Evolutionary conservation across 495 filamentous ascomycete genomes (phyloP), one percentile per base, ranked within the genome.

Genomic region (Daldinia caldariorum): DNA sequence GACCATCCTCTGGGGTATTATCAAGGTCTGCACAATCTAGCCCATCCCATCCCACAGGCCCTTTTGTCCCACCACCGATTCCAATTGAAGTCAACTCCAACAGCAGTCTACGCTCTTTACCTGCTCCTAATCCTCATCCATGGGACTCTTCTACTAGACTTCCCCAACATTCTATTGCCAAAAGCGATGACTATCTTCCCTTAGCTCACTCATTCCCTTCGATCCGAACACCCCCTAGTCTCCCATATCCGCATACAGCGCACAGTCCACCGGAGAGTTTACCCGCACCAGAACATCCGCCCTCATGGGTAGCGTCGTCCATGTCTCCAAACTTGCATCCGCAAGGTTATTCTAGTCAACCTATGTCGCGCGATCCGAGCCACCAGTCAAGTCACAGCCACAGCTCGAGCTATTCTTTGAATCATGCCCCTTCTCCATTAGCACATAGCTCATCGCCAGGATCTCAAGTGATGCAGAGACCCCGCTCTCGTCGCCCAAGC

Each of bases 321-420:
- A 47, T 66, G 56, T 31, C 71, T 35, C 65, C 63, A 7, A 66
- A 74, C 39, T 55, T 76, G 59, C 70, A 71, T 1, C 76, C 77
- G 0, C 67, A 79, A 14, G 86, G 85, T 16, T 87, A 88, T 68
- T 78, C 77, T 34, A 85, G 84, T n/a, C 85, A 88, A 63, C 86
- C 87, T 4, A 86, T 88, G 83, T 84, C 85, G 0, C 81, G 84
- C 34, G 64, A 84, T 61, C 65, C 74, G 1, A 78, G 76, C 51
- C 77, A 82, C 61, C 79, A 79, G 18, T 83, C 82, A 1, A 70
- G 66, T 47, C 63, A 53, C 22, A 77, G 75, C 63, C 45, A 64
- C 26, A 67, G 55, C 51, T 75, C 73, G 9, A 69, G 38, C 26
- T 58, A 55, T n/a, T 70, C 73, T 2, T 37, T 67, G 13, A 37